Evolutionary conservation across 352 stramenopile species (phyloP).

Genomic region (Phytophthora citricola): DNA sequence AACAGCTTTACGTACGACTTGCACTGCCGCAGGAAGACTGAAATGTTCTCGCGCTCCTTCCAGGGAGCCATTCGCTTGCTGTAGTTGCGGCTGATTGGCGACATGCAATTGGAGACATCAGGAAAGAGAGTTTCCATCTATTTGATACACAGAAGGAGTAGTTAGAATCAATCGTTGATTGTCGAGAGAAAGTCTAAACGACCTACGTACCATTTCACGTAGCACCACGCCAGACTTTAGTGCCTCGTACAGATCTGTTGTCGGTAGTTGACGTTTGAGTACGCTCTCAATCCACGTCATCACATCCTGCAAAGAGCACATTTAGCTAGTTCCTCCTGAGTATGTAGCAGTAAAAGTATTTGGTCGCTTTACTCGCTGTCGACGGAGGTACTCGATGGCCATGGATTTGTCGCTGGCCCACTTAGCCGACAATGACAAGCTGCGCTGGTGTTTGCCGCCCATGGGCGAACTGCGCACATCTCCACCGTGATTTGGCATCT

Average conservation of each 20-base stretch:
- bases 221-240: slow-evolving; percentile 82
- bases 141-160: not conserved
- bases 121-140: slow-evolving; percentile 71
- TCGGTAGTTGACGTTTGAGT: slow-evolving; percentile 58
- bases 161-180: too few species aligned
- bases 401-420: slow-evolving; percentile 80
- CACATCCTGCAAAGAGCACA: slow-evolving; percentile 49
- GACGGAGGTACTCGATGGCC: slow-evolving; percentile 76
- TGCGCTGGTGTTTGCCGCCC: slow-evolving; percentile 72
- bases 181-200: not conserved
- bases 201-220: slow-evolving; percentile 62
- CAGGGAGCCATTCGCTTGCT: slow-evolving; percentile 74
- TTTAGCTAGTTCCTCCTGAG: not conserved
- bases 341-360: too few species aligned
- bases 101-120: slow-evolving; percentile 51
- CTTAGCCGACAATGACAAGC: slow-evolving; percentile 75
- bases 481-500: slow-evolving; percentile 38
- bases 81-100: slow-evolving; percentile 82
- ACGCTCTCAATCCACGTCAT: slow-evolving; percentile 81
- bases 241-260: slow-evolving; percentile 63
- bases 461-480: slow-evolving; percentile 55
- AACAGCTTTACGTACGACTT: slow-evolving; percentile 57
- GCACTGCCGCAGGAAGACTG: slow-evolving; percentile 83
- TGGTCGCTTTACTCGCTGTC: slow-evolving; percentile 52
- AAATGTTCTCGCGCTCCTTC: slow-evolving; percentile 89